Evolutionary conservation across 2,329 filamentous ascomycete species (phyloP), one percentile per base, ranked within the genome.

Genomic region (Diplodia sapinea): DNA sequence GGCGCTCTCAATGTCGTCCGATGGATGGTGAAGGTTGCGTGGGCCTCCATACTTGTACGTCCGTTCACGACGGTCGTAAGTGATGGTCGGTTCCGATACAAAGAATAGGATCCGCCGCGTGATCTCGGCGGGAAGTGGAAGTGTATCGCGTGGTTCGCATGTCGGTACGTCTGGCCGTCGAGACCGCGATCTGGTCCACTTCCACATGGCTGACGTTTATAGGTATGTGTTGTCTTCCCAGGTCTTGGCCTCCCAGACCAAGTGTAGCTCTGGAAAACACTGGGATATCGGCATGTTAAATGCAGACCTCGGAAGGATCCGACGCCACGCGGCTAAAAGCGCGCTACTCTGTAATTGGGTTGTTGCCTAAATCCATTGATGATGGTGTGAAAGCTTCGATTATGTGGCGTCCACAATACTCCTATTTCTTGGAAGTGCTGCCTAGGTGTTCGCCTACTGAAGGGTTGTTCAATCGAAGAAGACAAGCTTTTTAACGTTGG

Each of bases 331-430:
- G 9, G 47, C 33, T 36, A 11, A 36, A 9, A 12, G 33, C 11
- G 33, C 59, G 26, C 59, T 63, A 63, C 26, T 38, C 59, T 29
- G 15, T 11, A 63, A 63, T 7, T 31, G 43, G 59, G 31, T 29
- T 63, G 59, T 63, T 63, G 59, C 59, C 59, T 63, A n/a, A 11
- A 47, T 47, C 59, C 59, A 63, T 57, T 26, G 3, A 12, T n/a
- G 3, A 15, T n/a, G 36, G 20, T 29, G 57, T 12, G 2, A 17
- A 20, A 13, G 8, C 23, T 57, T 40, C n/a, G 23, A 8, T 12
- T 8, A n/a, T n/a, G 5, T 55, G 9, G 36, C 5, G 8, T 26
- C 20, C 20, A 51, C 4, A 11, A 11, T 55, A 36, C 31, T 31
- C 51, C 51, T 29, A 31, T 54, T n/a, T 29, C 15, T 6, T 11